Percentiles rank a stretch among this genome's conserved stretches.
These are phyloP conservation scores for Baudoinia panamericana DNA, from an alignment of 495 filamentous ascomycete species.

Conservation along the genomic window DNA sequence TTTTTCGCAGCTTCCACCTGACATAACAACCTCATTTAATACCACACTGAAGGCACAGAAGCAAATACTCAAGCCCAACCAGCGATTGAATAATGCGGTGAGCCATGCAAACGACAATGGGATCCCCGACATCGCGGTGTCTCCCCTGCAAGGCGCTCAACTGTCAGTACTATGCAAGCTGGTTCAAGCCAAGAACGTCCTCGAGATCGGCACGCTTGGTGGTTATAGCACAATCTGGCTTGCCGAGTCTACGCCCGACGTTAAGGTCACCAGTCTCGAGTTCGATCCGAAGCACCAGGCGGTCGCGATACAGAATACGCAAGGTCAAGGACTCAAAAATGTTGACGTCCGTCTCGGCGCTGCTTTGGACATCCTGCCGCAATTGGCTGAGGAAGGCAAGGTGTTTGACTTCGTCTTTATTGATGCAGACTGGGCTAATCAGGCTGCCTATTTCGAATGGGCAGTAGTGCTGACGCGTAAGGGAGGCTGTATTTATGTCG, in stretches of 20 bases:
- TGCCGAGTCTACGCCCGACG: conserved; percentile 28
- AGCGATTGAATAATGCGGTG: conserved; percentile 10
- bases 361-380: conserved; percentile 34
- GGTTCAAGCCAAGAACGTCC: conserved; percentile 29
- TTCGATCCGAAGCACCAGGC: conserved; percentile 29
- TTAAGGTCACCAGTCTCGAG: conserved; percentile 37
- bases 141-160: conserved; percentile 32
- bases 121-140: conserved; percentile 29
- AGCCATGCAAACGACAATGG: conserved; percentile 9
- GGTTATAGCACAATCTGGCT: conserved; percentile 42
- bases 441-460: conserved; percentile 37
- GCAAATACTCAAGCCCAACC: conserved; percentile 8
- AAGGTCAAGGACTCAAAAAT: conserved; percentile 22
- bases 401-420: conserved; percentile 41
- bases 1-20: no score
- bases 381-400: conserved; percentile 30
- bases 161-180: conserved; percentile 31
- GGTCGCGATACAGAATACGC: conserved; percentile 35
- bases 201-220: conserved; percentile 42
- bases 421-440: conserved; percentile 38
- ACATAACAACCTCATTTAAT: no score
- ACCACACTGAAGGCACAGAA: conserved; percentile 4
- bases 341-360: conserved; percentile 37
- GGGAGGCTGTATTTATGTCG: conserved; percentile 34
- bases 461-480: conserved; percentile 30